Evolutionary conservation across 2,329 filamentous ascomycete species (phyloP), one percentile per base, ranked within the genome.

Genomic region (Hymenoscyphus albidus): DNA sequence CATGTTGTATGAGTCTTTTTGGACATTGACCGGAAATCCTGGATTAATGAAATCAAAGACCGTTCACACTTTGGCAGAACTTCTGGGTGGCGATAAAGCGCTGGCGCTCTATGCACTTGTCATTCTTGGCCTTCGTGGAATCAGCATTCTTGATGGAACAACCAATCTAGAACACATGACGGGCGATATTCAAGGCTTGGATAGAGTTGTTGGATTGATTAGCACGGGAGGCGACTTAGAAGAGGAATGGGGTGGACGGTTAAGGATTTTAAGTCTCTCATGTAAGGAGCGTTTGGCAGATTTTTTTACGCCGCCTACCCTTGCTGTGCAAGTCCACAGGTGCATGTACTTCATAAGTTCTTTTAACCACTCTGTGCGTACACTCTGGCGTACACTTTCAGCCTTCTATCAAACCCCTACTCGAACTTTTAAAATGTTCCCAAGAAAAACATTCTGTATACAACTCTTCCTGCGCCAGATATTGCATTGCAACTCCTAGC

Each of bases 1-100:
- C 1, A 83, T 88, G 58, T 74, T 81, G 27, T 88, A 86, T 66
- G 82, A 88, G 70, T 80, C 80, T 55, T 87, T 87, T 73, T 87
- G 85, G 85, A 87, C 84, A 1, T 70, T 88, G 74, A 85, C 83
- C 0, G 85, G 80, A 0, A 88, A 88, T 70, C 83, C 83, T 3
- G 71, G 76, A 14, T 74, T 88, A 35, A 67, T 85, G 31, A 75
- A 71, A 58, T 81, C 78, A 3, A 69, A 74, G 13, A 75, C 82
- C 0, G 85, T 90, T 0, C 72, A 73, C 10, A 69, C 71, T 7
- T 76, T 93, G 1, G 84, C 84, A 18, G 73, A 72, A 0, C 77
- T 80, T 10, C 79, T 72, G 0, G 77, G 80, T 12, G 79, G 81
- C 10, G 82, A 83, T n/a, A 72, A 70, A 0, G 76, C 80, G 6